A percentile compares a stretch with the other conserved stretches of the same genome.
phyloP scores from a whole-genome alignment of 345 rosid genomes.

The Lepidium aucheri region DNA sequence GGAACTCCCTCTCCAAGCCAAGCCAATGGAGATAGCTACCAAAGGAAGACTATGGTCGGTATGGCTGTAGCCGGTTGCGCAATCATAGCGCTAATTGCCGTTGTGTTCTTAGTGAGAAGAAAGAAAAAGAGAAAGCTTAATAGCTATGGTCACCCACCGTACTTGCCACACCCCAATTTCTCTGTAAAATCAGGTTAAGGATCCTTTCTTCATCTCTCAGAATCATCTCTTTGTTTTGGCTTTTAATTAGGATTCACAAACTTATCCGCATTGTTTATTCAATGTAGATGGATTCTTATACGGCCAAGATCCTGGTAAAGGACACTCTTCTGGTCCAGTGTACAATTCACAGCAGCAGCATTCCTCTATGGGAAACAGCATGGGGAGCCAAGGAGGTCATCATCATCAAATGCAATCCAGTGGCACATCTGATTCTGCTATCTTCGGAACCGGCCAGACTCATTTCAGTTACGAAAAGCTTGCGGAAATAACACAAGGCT shows the following conservation, averaged over 20 bases:
- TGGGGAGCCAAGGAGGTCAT: conserved; percentile 36
- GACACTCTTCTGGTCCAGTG: conserved; percentile 34
- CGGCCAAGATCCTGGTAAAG: conserved; percentile 31
- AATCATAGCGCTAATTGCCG: conserved; percentile 40
- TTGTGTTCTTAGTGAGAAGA: conserved; percentile 30
- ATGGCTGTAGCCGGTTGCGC: conserved; percentile 38
- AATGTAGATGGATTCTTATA: conserved; percentile 47
- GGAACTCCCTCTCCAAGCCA: conserved; percentile 1
- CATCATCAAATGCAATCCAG: conserved; percentile 15
- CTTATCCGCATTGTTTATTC: background rate
- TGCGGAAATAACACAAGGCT: conserved; percentile 71
- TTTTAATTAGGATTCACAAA: background rate
- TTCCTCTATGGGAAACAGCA: conserved; percentile 31
- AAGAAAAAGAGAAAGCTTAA: conserved; percentile 35
- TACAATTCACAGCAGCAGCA: conserved; percentile 38
- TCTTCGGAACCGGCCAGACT: conserved; percentile 42
- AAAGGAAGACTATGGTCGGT: conserved; percentile 23
- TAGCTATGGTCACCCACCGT: conserved; percentile 19
- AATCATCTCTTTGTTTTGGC: background rate
- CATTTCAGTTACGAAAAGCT: conserved; percentile 67
- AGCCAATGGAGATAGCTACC: background rate
- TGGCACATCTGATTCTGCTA: conserved; percentile 41
- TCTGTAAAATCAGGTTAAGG: conserved; percentile 46
- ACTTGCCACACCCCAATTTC: conserved; percentile 45
- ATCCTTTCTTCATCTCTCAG: background rate